phyloP scores from a whole-genome alignment of 2,329 filamentous ascomycete genomes.

The Ophiostoma quercus region DNA sequence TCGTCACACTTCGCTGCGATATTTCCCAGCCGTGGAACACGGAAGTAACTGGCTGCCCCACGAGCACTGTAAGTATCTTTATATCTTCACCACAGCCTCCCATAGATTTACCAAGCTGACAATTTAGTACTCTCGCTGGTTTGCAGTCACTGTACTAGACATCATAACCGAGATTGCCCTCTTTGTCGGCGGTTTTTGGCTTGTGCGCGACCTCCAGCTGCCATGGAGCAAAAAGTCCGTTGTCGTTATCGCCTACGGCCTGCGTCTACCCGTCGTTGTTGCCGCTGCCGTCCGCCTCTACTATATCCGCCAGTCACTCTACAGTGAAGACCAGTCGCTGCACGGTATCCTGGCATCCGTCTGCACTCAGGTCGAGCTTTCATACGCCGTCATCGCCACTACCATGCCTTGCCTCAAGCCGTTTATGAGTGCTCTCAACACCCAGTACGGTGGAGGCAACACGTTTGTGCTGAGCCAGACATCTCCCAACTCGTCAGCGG shows the following conservation, averaged over 20 bases:
- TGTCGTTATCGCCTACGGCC: constrained; percentile 39
- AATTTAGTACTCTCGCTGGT: constrained; percentile 37
- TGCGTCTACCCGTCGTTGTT: constrained; percentile 40
- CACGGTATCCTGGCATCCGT: constrained; percentile 35
- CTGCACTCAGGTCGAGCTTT: constrained; percentile 39
- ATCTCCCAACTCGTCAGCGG: constrained; percentile 12
- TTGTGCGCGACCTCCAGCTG: constrained; percentile 39
- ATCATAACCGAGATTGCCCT: constrained; percentile 38
- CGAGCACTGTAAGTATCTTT: constrained; percentile 33
- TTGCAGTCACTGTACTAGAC: constrained; percentile 38
- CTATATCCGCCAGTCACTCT: constrained; percentile 33
- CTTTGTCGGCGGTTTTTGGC: constrained; percentile 35
- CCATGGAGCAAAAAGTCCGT: constrained; percentile 35
- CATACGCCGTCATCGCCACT: constrained; percentile 39
- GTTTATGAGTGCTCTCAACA: constrained; percentile 38
- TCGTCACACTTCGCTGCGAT: constrained; percentile 40
- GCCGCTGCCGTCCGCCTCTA: constrained; percentile 37
- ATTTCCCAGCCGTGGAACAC: constrained; percentile 36
- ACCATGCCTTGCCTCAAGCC: constrained; percentile 42
- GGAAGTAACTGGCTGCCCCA: constrained; percentile 31
- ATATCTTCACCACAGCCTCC: too few relatives aligned
- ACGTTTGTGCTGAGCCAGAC: constrained; percentile 24
- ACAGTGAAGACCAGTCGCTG: constrained; percentile 37
- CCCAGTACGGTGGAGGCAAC: constrained; percentile 32
- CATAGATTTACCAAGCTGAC: not conserved